Evolutionary conservation across 2,329 filamentous ascomycete species (phyloP).

Genomic region (Fusarium heterosporum): DNA sequence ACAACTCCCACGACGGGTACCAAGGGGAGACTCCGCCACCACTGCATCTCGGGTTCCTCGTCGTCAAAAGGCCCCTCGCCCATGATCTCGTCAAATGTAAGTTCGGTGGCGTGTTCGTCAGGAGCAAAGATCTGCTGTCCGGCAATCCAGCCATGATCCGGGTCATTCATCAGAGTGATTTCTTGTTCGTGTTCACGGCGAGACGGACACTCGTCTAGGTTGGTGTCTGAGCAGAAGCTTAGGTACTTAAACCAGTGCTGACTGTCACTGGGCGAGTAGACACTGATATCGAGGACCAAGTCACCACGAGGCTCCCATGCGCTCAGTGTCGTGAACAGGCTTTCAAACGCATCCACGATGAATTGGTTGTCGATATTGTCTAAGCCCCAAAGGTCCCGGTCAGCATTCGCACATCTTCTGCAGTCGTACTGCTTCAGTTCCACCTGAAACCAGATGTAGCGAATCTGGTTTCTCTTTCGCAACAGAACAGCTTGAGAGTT

Average conservation of each 20-base stretch:
- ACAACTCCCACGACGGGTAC: constrained; percentile 50
- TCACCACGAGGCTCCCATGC: constrained; percentile 49
- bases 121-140: constrained; percentile 41
- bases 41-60: constrained; percentile 45
- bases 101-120: constrained; percentile 21
- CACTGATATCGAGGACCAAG: constrained; percentile 53
- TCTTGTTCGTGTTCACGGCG: constrained; percentile 21
- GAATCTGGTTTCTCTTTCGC: constrained; percentile 40
- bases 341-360: constrained; percentile 16
- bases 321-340: constrained; percentile 49
- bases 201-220: constrained; percentile 16
- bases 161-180: constrained; percentile 43
- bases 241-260: constrained; percentile 54
- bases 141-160: constrained; percentile 48
- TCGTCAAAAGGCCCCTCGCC: constrained; percentile 46
- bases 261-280: constrained; percentile 53
- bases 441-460: constrained; percentile 48
- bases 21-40: constrained; percentile 51
- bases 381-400: constrained; percentile 31
- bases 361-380: constrained; percentile 42
- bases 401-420: not conserved
- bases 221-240: constrained; percentile 39
- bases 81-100: constrained; percentile 49
- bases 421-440: constrained; percentile 47
- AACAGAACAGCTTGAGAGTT: constrained; percentile 37